phyloP scores from a whole-genome alignment of 768 basidiomycete species.

The Asterophora lycoperdoides region DNA sequence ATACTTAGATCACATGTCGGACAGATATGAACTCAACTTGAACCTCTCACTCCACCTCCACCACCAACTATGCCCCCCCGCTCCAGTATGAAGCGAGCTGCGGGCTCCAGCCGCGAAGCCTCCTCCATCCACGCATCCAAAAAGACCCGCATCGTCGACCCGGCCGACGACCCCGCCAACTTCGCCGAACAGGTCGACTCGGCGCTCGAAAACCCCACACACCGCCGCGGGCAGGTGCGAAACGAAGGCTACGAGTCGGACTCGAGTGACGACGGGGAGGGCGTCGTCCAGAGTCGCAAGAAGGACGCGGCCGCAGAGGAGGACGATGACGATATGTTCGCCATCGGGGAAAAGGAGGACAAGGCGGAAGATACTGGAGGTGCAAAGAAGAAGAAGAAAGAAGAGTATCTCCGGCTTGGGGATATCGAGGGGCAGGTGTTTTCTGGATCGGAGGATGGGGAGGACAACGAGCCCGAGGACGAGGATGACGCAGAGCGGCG shows the following conservation, averaged over 20 bases:
- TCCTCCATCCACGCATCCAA: constrained; percentile 41
- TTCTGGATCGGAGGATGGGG: constrained; percentile 39
- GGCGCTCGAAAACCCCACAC: constrained; percentile 62
- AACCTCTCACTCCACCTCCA: not conserved
- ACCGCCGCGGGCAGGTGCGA: constrained; percentile 67
- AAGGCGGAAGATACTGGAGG: constrained; percentile 34
- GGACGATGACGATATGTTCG: constrained; percentile 81
- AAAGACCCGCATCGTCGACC: constrained; percentile 78
- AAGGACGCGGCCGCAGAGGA: constrained; percentile 44
- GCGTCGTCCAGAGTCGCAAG: constrained; percentile 82
- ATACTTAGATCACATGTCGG: not conserved
- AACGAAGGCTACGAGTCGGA: constrained; percentile 90
- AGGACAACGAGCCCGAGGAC: constrained; percentile 54
- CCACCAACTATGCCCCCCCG: constrained; percentile 26
- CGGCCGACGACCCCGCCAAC: constrained; percentile 65
- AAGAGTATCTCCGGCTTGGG: constrained; percentile 77
- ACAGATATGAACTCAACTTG: not conserved
- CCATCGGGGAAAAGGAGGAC: constrained; percentile 56
- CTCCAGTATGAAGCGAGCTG: constrained; percentile 34
- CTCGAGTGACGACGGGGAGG: constrained; percentile 91
- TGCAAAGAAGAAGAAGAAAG: constrained; percentile 58
- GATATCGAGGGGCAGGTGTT: constrained; percentile 99
- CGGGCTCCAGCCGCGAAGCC: constrained; percentile 26
- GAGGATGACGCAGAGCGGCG: constrained; percentile 75
- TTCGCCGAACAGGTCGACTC: constrained; percentile 79